Evolutionary conservation across 108 stramenopile genomes (phyloP), one percentile per base, ranked within the genome.

Genomic region (Fragilaria radians): DNA sequence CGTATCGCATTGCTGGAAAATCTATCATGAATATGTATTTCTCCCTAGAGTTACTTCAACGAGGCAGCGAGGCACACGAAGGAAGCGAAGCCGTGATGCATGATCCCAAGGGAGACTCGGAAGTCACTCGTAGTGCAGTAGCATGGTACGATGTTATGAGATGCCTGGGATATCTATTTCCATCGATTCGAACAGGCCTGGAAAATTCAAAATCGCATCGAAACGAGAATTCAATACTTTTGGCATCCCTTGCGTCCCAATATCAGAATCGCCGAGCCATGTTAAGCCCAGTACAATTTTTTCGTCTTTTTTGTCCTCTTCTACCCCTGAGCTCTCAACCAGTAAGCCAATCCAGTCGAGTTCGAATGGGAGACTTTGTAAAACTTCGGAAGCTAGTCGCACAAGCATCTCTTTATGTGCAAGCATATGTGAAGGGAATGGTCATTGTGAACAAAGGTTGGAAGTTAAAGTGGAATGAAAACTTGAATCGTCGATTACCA

Each of bases 111-210:
- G 23, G 69, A 31, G 7, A 29, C 24, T 49, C 51, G 59, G 33
- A 25, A 19, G 1, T 66, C 56, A 36, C 23, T 54, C 19, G 22
- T n/a, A 57, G 33, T 0, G 80, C 82, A 18, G 69, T 84, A 1
- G 78, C 85, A 23, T 78, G 85, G 58, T 85, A 90, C 61, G 85
- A 90, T 78, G 76, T 69, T 14, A 82, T 81, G 73, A 68, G 85
- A n/a, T 83, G 82, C 45, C 63, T 90, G 72, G 46, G 67, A 62
- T 57, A 18, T 46, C 4, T 34, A 32, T 42, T 14, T 14, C 21
- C 28, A 3, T 14, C 18, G 19, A 11, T 57, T 1, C 55, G 55
- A 32, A 19, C 55, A 5, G 55, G 32, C 1, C 7, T 57, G 3
- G 55, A 57, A 4, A 1, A 32, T 1, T 27, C 25, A 27, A n/a